Conservation (phyloP, 2,329 filamentous ascomycete species). For the Ramichloridium luteum region DNA sequence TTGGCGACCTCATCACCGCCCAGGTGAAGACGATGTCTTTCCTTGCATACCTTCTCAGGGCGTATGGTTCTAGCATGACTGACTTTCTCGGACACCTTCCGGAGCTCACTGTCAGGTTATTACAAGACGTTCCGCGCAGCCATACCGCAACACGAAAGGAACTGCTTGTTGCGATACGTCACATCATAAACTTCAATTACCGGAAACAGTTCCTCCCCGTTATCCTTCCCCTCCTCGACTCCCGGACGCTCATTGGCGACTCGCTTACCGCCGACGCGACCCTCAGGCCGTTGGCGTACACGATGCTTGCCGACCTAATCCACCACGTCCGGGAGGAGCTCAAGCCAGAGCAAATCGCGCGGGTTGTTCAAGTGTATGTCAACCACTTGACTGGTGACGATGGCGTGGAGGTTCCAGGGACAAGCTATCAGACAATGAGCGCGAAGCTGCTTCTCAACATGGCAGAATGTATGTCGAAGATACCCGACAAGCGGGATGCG, state of each 20-base stretch:
- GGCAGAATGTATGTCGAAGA: constrained; percentile 92
- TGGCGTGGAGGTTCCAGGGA: constrained; percentile 51
- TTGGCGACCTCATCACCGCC: constrained; percentile 93
- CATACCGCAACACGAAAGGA: constrained; percentile 92
- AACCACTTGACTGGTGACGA: constrained; percentile 91
- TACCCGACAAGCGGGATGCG: constrained; percentile 86
- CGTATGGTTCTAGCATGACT: constrained; percentile 73
- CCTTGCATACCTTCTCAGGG: constrained; percentile 77
- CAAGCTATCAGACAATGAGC: constrained; percentile 99
- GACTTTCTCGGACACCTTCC: constrained; percentile 82
- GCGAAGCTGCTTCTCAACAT: constrained; percentile 94
- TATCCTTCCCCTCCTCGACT: constrained; percentile 89
- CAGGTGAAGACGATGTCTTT: constrained; percentile 99
- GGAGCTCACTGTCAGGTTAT: constrained; percentile 74
- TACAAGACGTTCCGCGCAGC: constrained; percentile 89
- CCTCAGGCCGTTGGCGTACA: constrained; percentile 89
- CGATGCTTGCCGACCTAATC: constrained; percentile 95
- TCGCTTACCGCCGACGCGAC: constrained; percentile 94
- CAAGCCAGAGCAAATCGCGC: constrained; percentile 77
- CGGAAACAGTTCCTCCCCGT: constrained; percentile 86
- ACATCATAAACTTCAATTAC: constrained; percentile 99
- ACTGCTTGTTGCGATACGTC: constrained; percentile 84
- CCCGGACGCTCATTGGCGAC: constrained; percentile 87
- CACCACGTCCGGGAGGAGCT: constrained; percentile 92
- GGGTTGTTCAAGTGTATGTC: constrained; percentile 94